These are phyloP conservation scores for Chytriomyces sp. DNA, from an alignment of 192 early-diverging fungal genomes.

Conservation along the genomic window DNA sequence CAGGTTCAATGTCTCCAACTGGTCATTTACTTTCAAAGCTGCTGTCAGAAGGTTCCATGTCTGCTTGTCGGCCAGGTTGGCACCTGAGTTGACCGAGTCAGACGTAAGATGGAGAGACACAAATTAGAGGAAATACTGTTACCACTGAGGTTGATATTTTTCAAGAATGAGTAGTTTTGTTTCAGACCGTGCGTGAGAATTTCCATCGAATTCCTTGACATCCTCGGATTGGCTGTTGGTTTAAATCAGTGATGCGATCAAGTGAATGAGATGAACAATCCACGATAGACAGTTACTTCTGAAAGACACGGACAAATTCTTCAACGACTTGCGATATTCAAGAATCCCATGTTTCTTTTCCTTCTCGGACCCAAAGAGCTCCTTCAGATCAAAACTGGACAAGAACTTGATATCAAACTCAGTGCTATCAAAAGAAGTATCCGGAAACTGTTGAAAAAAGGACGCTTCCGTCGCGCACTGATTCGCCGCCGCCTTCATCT, in stretches of 20 bases:
- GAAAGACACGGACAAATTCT: constrained; percentile 5
- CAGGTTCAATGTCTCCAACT: background rate
- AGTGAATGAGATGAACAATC: background rate
- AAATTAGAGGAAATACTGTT: background rate
- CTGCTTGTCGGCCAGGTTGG: background rate
- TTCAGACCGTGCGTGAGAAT: too few species aligned
- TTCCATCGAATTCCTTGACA: constrained; percentile 11
- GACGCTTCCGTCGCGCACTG: constrained; percentile 19
- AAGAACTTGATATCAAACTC: background rate
- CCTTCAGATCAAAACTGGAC: constrained; percentile 20
- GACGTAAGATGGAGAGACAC: too few species aligned
- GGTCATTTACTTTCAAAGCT: constrained; percentile 4
- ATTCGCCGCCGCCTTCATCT: constrained; percentile 1
- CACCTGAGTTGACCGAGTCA: background rate
- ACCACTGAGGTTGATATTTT: constrained; percentile 7
- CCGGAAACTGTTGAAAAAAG: constrained; percentile 19
- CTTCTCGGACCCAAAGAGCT: constrained; percentile 26
- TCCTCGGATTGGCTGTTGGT: constrained; percentile 2
- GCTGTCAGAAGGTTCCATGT: constrained; percentile 7
- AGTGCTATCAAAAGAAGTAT: background rate
- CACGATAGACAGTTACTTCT: background rate
- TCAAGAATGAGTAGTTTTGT: constrained; percentile 12
- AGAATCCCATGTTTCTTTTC: constrained; percentile 17
- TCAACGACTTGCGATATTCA: background rate
- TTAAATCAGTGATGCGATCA: background rate